Percentiles rank a stretch among this genome's conserved stretches.
phyloP scores from a whole-genome alignment of 371 early-diverging fungal genomes.

The Mortierella sp. region DNA sequence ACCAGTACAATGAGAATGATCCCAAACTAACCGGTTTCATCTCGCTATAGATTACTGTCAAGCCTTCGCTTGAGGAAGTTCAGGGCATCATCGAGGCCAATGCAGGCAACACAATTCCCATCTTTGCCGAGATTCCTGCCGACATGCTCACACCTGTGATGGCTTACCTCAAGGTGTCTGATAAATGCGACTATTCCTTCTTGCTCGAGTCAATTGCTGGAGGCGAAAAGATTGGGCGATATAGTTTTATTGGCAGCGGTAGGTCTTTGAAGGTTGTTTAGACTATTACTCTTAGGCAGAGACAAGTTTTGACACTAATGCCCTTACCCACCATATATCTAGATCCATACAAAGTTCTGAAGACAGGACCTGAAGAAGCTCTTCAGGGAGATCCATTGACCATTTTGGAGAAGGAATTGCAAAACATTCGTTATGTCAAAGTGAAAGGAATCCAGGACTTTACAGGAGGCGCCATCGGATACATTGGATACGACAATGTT shows the following conservation, averaged over 20 bases:
- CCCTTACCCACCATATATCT: conserved; percentile 4
- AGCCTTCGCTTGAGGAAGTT: conserved; percentile 82
- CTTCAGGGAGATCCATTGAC: conserved; percentile 90
- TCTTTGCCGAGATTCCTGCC: conserved; percentile 87
- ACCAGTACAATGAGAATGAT: not conserved
- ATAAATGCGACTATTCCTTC: conserved; percentile 87
- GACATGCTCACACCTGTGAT: conserved; percentile 97
- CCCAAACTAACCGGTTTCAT: not conserved
- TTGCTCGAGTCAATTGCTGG: conserved; percentile 96
- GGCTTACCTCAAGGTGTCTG: conserved; percentile 91
- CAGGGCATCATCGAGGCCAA: conserved; percentile 66
- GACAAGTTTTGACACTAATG: not conserved
- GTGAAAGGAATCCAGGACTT: conserved; percentile 90
- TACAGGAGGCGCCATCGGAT: conserved; percentile 97
- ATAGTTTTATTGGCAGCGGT: conserved; percentile 95
- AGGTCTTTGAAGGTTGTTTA: conserved; percentile 30
- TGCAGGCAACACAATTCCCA: conserved; percentile 89
- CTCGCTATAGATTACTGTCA: conserved; percentile 48
- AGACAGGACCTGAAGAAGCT: conserved; percentile 77
- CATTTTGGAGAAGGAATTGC: conserved; percentile 87
- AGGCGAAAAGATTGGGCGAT: conserved; percentile 94
- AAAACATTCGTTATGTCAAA: conserved; percentile 78
- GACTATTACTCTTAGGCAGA: not conserved
- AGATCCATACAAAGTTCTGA: conserved; percentile 90
- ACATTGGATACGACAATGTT: conserved; percentile 96